A percentile compares a stretch with the other conserved stretches of the same genome.
These are phyloP conservation scores for Yamadazyma diddensiae DNA, from an alignment of 1,139 yeast genomes.

Conservation along the genomic window DNA sequence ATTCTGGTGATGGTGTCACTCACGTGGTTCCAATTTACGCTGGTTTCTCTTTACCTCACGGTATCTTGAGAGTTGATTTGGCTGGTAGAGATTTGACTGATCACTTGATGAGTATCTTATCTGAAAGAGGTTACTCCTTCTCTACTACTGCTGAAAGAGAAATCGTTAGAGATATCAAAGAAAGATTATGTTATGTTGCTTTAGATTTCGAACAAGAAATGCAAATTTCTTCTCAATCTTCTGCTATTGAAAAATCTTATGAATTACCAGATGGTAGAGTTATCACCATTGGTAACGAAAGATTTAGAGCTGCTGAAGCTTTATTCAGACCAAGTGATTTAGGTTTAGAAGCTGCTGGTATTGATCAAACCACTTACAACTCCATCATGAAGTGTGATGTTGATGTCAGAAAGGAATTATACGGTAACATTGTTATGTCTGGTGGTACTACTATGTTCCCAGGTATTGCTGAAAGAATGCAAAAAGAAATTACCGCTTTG, in stretches of 20 bases:
- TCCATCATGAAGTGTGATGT: constrained; percentile 99
- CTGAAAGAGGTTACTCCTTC: constrained; percentile 99
- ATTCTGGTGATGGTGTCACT: constrained; percentile 99
- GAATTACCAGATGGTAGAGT: constrained; percentile 99
- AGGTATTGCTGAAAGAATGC: constrained; percentile 99
- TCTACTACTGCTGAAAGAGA: constrained; percentile 99
- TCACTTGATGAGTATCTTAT: constrained; percentile 95
- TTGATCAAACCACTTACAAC: constrained; percentile 99
- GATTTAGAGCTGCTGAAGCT: constrained; percentile 99
- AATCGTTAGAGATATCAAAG: constrained; percentile 99
- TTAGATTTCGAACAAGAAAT: constrained; percentile 96
- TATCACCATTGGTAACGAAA: constrained; percentile 98
- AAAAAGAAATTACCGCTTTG: constrained; percentile 98
- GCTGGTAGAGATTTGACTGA: constrained; percentile 99
- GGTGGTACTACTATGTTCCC: constrained; percentile 99
- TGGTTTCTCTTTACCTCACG: constrained; percentile 99
- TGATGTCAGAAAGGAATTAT: constrained; percentile 98
- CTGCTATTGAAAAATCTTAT: constrained; percentile 97
- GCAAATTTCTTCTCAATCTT: constrained; percentile 98
- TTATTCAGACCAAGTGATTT: constrained; percentile 97
- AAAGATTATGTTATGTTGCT: constrained; percentile 97
- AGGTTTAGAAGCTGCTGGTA: constrained; percentile 99
- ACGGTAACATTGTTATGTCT: constrained; percentile 99
- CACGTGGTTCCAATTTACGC: constrained; percentile 99
- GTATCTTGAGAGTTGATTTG: constrained; percentile 96